Conservation (phyloP, 768 basidiomycete species). For the Hemileccinum impolitum region DNA sequence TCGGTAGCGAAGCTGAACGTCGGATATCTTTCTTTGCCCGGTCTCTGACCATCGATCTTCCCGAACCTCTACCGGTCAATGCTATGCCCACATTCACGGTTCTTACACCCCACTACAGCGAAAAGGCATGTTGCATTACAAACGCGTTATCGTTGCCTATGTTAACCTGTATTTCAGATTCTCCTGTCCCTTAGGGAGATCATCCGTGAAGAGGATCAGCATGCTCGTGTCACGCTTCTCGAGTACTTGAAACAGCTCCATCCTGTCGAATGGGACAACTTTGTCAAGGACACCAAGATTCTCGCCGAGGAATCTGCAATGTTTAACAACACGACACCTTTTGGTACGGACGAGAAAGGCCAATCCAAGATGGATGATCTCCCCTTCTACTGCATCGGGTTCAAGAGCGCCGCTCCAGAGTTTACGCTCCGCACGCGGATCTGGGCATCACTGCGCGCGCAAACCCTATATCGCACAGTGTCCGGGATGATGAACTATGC, state of each 20-base stretch:
- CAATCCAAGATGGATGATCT: slow-evolving; percentile 85
- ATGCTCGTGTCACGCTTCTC: slow-evolving; percentile 92
- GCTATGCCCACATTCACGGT: slow-evolving; percentile 99
- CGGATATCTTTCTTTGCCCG: slow-evolving; percentile 99
- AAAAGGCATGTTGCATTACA: slow-evolving; percentile 63
- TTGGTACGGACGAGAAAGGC: slow-evolving; percentile 78
- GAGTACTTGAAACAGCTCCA: slow-evolving; percentile 99
- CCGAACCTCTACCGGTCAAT: slow-evolving; percentile 91
- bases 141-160: background rate
- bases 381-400: slow-evolving; percentile 97
- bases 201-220: slow-evolving; percentile 97
- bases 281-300: slow-evolving; percentile 99
- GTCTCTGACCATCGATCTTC: slow-evolving; percentile 92
- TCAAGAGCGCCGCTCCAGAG: slow-evolving; percentile 98
- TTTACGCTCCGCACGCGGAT: slow-evolving; percentile 98
- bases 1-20: slow-evolving; percentile 92
- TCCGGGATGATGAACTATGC: slow-evolving; percentile 99
- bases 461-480: slow-evolving; percentile 97
- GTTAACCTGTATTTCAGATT: slow-evolving; percentile 50
- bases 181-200: slow-evolving; percentile 95
- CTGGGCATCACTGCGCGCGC: slow-evolving; percentile 98
- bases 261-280: slow-evolving; percentile 98
- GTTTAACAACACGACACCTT: slow-evolving; percentile 75
- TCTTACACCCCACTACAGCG: slow-evolving; percentile 96
- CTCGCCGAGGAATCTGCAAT: slow-evolving; percentile 91